A percentile compares a stretch with the other conserved stretches of the same genome.
phyloP scores from a whole-genome alignment of 202 grass and related monocot species.

The Eragrostis tef region DNA sequence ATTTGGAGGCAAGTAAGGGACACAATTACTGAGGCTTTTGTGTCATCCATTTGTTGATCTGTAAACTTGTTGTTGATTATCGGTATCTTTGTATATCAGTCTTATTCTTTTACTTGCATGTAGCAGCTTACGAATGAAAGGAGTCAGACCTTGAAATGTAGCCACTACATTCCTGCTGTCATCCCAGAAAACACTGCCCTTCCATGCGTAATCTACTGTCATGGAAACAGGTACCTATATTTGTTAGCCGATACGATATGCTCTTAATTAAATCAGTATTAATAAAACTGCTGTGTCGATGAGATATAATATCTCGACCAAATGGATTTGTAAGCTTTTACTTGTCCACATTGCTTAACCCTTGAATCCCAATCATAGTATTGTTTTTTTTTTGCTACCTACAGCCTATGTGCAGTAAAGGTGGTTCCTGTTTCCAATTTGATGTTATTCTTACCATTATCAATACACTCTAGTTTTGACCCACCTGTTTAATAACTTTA shows the following conservation, averaged over 20 bases:
- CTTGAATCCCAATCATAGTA: not conserved
- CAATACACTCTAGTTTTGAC: constrained; percentile 5
- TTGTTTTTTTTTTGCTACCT: constrained; percentile 1
- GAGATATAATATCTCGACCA: not conserved
- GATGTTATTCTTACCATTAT: constrained; percentile 8
- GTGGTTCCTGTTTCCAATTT: constrained; percentile 38
- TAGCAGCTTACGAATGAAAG: constrained; percentile 86
- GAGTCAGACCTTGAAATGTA: constrained; percentile 88
- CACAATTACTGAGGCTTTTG: constrained; percentile 48
- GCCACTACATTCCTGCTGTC: constrained; percentile 90
- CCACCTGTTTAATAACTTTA: constrained; percentile 33
- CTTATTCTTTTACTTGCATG: constrained; percentile 53
- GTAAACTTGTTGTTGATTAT: constrained; percentile 32
- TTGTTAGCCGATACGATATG: not conserved
- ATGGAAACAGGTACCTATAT: constrained; percentile 85
- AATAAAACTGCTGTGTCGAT: constrained; percentile 16
- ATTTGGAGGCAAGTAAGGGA: constrained; percentile 99
- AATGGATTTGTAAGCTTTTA: constrained; percentile 16
- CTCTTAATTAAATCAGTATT: constrained; percentile 10
- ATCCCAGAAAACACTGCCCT: constrained; percentile 75
- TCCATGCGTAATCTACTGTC: constrained; percentile 98
- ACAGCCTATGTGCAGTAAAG: constrained; percentile 17
- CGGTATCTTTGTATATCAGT: constrained; percentile 24
- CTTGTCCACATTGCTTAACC: constrained; percentile 34
- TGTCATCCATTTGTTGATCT: constrained; percentile 42